Conservation (phyloP, 169 alveolate species). For the Blepharisma undulans region DNA sequence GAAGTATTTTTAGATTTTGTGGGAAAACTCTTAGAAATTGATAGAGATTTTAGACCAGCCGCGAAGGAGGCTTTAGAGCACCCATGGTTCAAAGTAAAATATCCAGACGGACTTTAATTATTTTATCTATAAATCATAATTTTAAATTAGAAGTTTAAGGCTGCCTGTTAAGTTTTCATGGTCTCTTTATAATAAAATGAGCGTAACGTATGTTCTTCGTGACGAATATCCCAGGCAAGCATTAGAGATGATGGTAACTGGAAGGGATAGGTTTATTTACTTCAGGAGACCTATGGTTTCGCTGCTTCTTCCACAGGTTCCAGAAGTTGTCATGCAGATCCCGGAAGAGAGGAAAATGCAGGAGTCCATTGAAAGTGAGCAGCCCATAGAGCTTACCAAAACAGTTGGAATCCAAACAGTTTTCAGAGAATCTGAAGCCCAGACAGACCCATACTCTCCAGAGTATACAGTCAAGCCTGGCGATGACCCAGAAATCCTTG, state of each 20-base stretch:
- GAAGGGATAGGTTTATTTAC: slow-evolving; percentile 54
- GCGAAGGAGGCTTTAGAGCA: slow-evolving; percentile 90
- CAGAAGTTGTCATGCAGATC: slow-evolving; percentile 25
- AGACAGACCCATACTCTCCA: slow-evolving; percentile 91
- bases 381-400: slow-evolving; percentile 15
- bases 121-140: not conserved
- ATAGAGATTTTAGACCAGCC: slow-evolving; percentile 74
- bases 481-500: slow-evolving; percentile 84
- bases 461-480: slow-evolving; percentile 70
- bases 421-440: slow-evolving; percentile 88
- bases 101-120: slow-evolving; percentile 27
- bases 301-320: slow-evolving; percentile 44
- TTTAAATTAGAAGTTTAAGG: not conserved
- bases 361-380: slow-evolving; percentile 25
- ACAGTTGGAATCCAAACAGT: slow-evolving; percentile 79
- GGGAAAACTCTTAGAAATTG: slow-evolving; percentile 74
- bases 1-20: slow-evolving; percentile 80
- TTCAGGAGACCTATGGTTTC: slow-evolving; percentile 65
- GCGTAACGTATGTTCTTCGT: slow-evolving; percentile 44
- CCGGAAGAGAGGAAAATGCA: slow-evolving; percentile 32
- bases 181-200: slow-evolving; percentile 8
- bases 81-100: slow-evolving; percentile 83
- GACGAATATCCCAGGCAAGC: slow-evolving; percentile 28
- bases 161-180: not conserved
- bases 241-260: slow-evolving; percentile 45